Conservation (phyloP, 75 land plant genomes). For the Cupressus sempervirens region DNA sequence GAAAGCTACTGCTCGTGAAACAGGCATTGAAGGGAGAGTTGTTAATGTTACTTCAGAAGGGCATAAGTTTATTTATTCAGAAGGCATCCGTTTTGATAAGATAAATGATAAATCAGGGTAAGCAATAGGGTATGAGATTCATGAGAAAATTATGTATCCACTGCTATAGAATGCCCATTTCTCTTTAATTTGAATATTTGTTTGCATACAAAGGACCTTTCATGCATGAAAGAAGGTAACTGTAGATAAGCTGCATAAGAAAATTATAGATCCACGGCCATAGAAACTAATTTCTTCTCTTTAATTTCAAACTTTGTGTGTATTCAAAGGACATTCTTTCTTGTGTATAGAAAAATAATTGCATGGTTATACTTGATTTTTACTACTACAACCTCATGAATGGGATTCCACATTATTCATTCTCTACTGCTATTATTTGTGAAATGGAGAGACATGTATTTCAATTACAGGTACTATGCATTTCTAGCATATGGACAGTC, state of each 20-base stretch:
- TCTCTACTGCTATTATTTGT: neutral
- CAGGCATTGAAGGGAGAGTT: constrained; percentile 58
- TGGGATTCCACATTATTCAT: neutral
- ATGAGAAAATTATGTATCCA: neutral
- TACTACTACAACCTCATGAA: neutral
- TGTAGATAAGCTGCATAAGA: too few relatives aligned
- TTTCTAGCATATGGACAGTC: constrained; percentile 61
- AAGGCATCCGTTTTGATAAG: constrained; percentile 51
- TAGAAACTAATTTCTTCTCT: neutral
- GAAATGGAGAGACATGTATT: neutral
- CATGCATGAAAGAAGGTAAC: neutral
- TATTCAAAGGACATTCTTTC: neutral
- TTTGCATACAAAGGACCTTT: neutral
- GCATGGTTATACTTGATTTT: neutral
- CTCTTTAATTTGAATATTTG: neutral
- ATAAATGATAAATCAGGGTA: constrained; percentile 62
- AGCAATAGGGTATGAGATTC: neutral
- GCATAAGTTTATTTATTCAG: constrained; percentile 36
- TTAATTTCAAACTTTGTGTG: neutral
- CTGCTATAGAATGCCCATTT: neutral
- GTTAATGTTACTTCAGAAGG: constrained; percentile 59
- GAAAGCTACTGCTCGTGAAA: constrained; percentile 50
- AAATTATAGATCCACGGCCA: neutral
- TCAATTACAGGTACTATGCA: constrained; percentile 27
- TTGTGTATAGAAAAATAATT: neutral